Evolutionary conservation across 2,329 filamentous ascomycete species (phyloP).

Genomic region (Dactylellina haptotyla): DNA sequence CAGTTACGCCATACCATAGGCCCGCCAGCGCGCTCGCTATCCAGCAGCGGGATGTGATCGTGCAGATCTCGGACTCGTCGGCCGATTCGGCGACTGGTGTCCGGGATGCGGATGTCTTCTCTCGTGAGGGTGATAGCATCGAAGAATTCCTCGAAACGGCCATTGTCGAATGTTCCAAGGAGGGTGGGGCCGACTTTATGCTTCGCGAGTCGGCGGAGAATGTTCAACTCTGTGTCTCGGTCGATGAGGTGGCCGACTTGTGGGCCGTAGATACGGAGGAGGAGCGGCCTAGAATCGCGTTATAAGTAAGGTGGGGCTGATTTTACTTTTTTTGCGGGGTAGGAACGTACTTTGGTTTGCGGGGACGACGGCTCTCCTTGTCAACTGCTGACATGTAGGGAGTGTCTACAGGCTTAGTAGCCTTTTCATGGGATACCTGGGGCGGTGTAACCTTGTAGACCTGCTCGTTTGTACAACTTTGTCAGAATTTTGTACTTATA

Average conservation of each 20-base stretch:
- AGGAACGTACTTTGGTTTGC: constrained; percentile 40
- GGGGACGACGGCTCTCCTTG: constrained; percentile 10
- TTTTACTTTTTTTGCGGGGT: background rate
- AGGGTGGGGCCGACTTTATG: constrained; percentile 94
- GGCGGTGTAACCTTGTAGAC: constrained; percentile 52
- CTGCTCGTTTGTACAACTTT: constrained; percentile 2
- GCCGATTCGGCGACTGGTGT: constrained; percentile 90
- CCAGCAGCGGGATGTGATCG: constrained; percentile 86
- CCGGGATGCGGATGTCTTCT: constrained; percentile 78
- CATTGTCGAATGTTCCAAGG: constrained; percentile 91
- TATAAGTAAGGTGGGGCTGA: background rate
- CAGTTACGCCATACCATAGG: constrained; percentile 91
- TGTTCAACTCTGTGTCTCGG: constrained; percentile 85
- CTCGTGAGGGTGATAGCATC: constrained; percentile 83
- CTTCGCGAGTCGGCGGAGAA: constrained; percentile 83
- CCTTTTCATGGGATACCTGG: constrained; percentile 19
- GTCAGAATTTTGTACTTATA: no score
- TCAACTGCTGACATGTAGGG: constrained; percentile 42
- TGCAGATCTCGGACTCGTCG: constrained; percentile 98
- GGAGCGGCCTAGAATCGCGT: constrained; percentile 73
- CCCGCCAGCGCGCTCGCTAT: constrained; percentile 78
- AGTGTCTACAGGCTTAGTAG: constrained; percentile 34
- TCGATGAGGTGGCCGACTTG: constrained; percentile 97
- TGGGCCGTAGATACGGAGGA: constrained; percentile 91
- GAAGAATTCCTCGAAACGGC: constrained; percentile 88